Percentiles rank a stretch among this genome's conserved stretches.
phyloP scores from a whole-genome alignment of 345 rosid genomes.

The Syzygium aqueum region DNA sequence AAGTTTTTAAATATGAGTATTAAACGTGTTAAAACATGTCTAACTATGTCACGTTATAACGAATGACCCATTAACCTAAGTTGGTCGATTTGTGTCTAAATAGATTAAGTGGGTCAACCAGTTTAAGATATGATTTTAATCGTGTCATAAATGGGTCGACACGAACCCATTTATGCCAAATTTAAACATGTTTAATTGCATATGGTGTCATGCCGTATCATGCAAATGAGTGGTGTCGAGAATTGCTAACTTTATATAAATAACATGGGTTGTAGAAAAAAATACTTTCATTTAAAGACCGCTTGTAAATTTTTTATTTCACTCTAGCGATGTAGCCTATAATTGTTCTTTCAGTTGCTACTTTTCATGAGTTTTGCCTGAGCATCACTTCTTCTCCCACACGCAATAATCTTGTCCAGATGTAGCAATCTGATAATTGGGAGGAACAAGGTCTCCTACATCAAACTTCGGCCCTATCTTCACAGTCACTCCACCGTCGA shows the following conservation, averaged over 20 bases:
- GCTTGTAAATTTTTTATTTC: background rate
- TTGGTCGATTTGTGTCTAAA: too few species aligned
- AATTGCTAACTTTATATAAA: background rate
- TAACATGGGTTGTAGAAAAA: background rate
- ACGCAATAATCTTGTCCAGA: constrained; percentile 48
- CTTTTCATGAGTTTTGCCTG: background rate
- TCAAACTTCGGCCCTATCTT: constrained; percentile 74
- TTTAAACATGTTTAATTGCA: background rate
- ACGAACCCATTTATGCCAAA: background rate
- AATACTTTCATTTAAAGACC: background rate
- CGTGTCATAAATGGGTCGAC: background rate
- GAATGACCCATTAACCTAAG: too few species aligned
- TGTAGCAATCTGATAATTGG: constrained; percentile 42
- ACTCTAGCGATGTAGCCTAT: background rate
- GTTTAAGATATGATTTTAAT: background rate
- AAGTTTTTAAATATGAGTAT: too few species aligned
- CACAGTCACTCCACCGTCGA: constrained; percentile 54
- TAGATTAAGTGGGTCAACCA: background rate
- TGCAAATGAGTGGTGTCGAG: background rate
- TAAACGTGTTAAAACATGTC: too few species aligned
- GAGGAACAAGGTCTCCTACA: constrained; percentile 57
- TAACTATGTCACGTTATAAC: too few species aligned
- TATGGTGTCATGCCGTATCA: background rate
- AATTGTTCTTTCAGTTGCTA: background rate
- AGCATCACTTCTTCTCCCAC: constrained; percentile 34